These are phyloP conservation scores for Fragaria iinumae DNA, from an alignment of 306 rosid species.

Conservation along the genomic window DNA sequence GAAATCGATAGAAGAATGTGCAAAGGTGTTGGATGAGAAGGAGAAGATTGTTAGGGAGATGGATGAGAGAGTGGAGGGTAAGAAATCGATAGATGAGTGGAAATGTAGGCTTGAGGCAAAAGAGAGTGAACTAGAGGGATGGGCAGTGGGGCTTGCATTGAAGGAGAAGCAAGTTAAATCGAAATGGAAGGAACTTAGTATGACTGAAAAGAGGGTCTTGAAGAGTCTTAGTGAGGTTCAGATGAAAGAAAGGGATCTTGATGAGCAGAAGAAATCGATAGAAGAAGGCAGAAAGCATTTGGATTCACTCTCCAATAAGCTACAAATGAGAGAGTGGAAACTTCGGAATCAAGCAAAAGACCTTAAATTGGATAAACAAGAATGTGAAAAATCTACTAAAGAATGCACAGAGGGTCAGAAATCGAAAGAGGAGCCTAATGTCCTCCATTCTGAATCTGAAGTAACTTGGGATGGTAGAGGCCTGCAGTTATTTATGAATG, in stretches of 20 bases:
- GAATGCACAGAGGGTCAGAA: background rate
- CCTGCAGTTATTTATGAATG: conserved; percentile 17
- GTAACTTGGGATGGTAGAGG: conserved; percentile 10
- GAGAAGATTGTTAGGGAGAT: background rate
- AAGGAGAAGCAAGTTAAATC: background rate
- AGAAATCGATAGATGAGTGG: conserved; percentile 1
- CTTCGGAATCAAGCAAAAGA: conserved; percentile 15
- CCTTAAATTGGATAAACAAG: conserved; percentile 21
- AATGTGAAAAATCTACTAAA: background rate
- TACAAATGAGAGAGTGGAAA: conserved; percentile 27
- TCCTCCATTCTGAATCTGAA: background rate
- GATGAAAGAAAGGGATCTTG: background rate
- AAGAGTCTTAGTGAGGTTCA: conserved; percentile 14
- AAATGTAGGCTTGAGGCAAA: background rate
- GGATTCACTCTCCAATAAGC: conserved; percentile 1
- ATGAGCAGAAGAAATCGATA: background rate
- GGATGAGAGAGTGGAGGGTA: background rate
- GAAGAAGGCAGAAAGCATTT: conserved; percentile 1
- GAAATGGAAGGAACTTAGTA: background rate
- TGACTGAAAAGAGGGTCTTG: background rate
- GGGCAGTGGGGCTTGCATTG: background rate
- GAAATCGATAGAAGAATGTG: conserved; percentile 2
- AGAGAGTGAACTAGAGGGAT: background rate
- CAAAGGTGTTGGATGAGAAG: background rate
- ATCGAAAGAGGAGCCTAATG: background rate